Conservation (phyloP, 306 rosid genomes). For the Macrotyloma uniflorum region DNA sequence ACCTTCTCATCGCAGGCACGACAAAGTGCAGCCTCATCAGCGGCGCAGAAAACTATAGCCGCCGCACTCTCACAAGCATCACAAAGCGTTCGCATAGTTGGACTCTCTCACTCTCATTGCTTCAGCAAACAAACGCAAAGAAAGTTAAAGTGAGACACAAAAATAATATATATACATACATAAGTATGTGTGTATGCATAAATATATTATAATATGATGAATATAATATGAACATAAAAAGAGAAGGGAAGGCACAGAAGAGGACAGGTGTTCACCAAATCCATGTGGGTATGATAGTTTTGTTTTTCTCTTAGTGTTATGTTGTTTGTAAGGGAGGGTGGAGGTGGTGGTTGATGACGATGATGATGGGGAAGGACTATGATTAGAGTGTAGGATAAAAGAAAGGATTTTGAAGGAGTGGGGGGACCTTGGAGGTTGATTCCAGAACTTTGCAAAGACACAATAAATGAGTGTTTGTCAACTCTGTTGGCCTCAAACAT, state of each 20-base stretch:
- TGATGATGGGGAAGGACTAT: slow-evolving; percentile 44
- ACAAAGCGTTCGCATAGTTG: slow-evolving; percentile 95
- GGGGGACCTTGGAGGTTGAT: slow-evolving; percentile 31
- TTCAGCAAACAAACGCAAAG: slow-evolving; percentile 40
- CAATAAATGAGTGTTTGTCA: slow-evolving; percentile 48
- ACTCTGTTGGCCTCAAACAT: slow-evolving; percentile 37
- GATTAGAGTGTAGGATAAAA: slow-evolving; percentile 32
- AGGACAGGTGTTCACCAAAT: slow-evolving; percentile 59
- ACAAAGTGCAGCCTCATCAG: slow-evolving; percentile 98
- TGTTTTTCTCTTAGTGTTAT: slow-evolving; percentile 28
- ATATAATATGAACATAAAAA: not conserved
- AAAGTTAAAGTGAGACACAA: slow-evolving; percentile 35
- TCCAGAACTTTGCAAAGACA: slow-evolving; percentile 45
- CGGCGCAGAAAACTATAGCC: slow-evolving; percentile 95
- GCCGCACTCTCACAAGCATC: slow-evolving; percentile 98
- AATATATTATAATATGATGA: not conserved
- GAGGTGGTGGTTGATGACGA: slow-evolving; percentile 36
- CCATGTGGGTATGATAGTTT: slow-evolving; percentile 44
- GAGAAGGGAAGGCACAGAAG: slow-evolving; percentile 24
- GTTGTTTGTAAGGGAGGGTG: slow-evolving; percentile 4
- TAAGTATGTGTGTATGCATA: not conserved
- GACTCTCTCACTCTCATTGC: slow-evolving; percentile 65
- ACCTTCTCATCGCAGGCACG: slow-evolving; percentile 94
- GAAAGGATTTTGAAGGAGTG: slow-evolving; percentile 27
- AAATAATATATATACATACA: not conserved